Conservation (phyloP, 163 green algal genomes). For the Scenedesmus sp. region DNA sequence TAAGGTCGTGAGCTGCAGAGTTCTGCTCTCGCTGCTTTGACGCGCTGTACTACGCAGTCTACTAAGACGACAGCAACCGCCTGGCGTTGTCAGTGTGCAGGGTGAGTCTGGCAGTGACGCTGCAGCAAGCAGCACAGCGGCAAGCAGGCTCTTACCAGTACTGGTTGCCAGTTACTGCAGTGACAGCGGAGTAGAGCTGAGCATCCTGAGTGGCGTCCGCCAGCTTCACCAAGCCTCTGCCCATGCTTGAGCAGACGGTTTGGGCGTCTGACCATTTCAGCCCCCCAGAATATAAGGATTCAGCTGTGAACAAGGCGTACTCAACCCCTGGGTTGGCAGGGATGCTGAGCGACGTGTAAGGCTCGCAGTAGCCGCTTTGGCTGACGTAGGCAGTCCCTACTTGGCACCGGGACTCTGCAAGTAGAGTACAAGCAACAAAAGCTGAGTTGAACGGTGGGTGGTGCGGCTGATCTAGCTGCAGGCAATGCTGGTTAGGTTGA, state of each 20-base stretch:
- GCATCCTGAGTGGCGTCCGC: background rate
- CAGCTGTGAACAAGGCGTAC: background rate
- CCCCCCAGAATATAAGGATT: too few species aligned
- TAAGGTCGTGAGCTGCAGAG: too few species aligned
- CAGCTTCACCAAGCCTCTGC: background rate
- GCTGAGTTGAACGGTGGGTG: background rate
- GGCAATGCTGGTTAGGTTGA: too few species aligned
- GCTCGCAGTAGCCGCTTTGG: background rate
- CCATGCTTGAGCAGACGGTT: background rate
- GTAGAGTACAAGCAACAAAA: background rate
- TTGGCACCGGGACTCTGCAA: background rate
- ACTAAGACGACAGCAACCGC: too few species aligned
- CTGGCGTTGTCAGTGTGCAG: too few species aligned
- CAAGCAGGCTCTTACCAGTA: background rate
- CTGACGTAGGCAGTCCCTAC: background rate
- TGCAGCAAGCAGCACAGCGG: background rate
- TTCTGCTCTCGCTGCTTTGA: too few species aligned
- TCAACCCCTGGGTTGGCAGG: background rate
- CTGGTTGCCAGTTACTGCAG: background rate
- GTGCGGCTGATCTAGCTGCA: too few species aligned
- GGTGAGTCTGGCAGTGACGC: too few species aligned
- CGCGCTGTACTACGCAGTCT: too few species aligned
- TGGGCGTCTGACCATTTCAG: background rate
- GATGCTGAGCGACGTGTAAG: background rate
- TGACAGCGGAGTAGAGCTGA: background rate